Evolutionary conservation across 2,329 filamentous ascomycete species (phyloP), one percentile per base, ranked within the genome.

Genomic region (Bisporella sp.): DNA sequence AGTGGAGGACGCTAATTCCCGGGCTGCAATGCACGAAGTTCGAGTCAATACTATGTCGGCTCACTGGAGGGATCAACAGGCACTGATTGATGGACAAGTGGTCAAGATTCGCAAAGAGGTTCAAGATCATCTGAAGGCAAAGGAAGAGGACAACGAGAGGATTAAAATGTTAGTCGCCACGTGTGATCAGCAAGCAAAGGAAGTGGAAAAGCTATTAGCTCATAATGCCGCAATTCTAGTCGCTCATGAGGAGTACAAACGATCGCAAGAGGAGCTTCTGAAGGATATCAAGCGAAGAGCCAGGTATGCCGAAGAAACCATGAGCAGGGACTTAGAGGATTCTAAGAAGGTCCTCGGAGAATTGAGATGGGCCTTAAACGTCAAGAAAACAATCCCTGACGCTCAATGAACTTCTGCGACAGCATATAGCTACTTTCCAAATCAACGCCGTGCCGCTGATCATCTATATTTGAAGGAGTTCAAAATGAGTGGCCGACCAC

Each of bases 121-220:
- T 45, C 67, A 66, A n/a, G 66, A 65, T 7, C 67, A 87, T 39
- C 71, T 76, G 44, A 71, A 75, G 39, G 77, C 82, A 60, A 72
- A 81, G 51, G 72, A 68, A 54, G 71, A 70, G 47, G 82, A 87
- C 60, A 80, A 84, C 59, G 75, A 78, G 62, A 81, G 77, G 67
- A 82, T 86, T 57, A 74, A 71, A 54, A 81, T 78, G 32, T 71
- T 89, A 46, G 75, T 81, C 47, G 81, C 87, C 52, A 73, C 90
- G 32, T 84, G 81, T 64, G 84, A 89, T 56, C 85, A 90, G 67
- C 82, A 89, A 63, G 78, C 86, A 56, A 75, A 77, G 60, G 86
- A 88, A 59, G 76, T 87, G 52, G 77, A 78, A 50, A 73, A 79
- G 52, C 69, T 84, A 29, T 69, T 70, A 51, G 73, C 75, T 45